phyloP scores from a whole-genome alignment of 2,329 filamentous ascomycete species.

The Epichloe glyceriae region DNA sequence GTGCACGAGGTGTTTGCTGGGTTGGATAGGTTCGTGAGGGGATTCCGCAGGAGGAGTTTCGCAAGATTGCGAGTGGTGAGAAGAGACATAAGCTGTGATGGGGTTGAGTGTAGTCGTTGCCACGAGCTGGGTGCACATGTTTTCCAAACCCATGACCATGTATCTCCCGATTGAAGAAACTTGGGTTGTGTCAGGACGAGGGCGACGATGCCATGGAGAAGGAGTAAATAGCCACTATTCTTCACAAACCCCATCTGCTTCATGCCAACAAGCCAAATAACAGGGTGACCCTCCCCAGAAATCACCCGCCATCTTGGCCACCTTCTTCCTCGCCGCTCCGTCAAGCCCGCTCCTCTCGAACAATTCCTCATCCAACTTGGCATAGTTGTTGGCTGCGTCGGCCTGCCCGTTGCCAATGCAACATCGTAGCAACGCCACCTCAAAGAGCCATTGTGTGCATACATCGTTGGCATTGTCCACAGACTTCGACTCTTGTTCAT shows the following conservation, averaged over 20 bases:
- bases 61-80: conserved; percentile 69
- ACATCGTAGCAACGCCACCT: conserved; percentile 37
- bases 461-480: conserved; percentile 30
- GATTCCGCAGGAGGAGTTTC: conserved; percentile 79
- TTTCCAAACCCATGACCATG: too few relatives aligned
- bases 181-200: too few relatives aligned
- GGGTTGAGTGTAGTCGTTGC: neutral
- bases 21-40: conserved; percentile 64
- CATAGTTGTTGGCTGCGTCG: conserved; percentile 19
- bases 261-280: conserved; percentile 64
- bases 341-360: conserved; percentile 34
- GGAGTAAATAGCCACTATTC: neutral
- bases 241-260: neutral
- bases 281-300: conserved; percentile 74
- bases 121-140: too few relatives aligned
- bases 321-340: conserved; percentile 33
- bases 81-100: conserved; percentile 82
- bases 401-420: conserved; percentile 25
- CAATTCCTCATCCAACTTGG: conserved; percentile 33
- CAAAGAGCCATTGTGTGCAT: conserved; percentile 48
- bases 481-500: neutral
- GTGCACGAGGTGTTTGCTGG: conserved; percentile 78
- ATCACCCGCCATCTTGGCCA: conserved; percentile 53
- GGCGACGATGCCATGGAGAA: too few relatives aligned
- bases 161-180: too few relatives aligned